Conservation (phyloP, 768 basidiomycete species). For the Holtermanniella nyarrowii region DNA sequence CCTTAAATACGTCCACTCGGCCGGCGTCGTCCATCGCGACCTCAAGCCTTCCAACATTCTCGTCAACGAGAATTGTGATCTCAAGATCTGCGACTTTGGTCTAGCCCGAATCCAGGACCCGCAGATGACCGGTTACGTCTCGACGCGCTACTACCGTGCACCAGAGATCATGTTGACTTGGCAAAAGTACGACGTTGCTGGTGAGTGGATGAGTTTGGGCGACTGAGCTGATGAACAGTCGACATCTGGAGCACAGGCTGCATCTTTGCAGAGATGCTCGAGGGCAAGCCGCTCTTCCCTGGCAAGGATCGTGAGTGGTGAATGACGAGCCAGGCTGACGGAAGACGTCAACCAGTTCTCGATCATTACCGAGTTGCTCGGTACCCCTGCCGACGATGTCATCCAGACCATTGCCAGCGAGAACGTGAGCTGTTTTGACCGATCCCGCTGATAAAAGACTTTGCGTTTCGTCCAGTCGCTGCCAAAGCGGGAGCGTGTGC, state of each 20-base stretch:
- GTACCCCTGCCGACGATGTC: conserved; percentile 99
- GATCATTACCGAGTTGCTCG: conserved; percentile 94
- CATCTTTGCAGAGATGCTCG: conserved; percentile 99
- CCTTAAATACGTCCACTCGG: conserved; percentile 97
- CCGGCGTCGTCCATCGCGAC: conserved; percentile 96
- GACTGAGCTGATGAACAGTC: conserved; percentile 44
- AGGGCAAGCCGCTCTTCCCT: conserved; percentile 96
- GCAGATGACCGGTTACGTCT: conserved; percentile 99
- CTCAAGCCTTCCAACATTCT: conserved; percentile 99
- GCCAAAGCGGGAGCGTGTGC: conserved; percentile 89
- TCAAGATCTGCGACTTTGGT: conserved; percentile 99
- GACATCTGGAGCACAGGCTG: conserved; percentile 99
- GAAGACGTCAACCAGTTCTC: conserved; percentile 98
- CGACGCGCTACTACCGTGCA: conserved; percentile 95
- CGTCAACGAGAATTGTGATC: conserved; percentile 98
- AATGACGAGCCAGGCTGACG: not conserved
- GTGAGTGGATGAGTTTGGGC: conserved; percentile 23
- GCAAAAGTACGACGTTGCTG: conserved; percentile 99
- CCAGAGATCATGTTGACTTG: conserved; percentile 99
- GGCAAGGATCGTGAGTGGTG: conserved; percentile 88
- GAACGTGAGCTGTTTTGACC: conserved; percentile 54
- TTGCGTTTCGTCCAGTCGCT: conserved; percentile 96
- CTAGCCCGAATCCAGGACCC: conserved; percentile 97
- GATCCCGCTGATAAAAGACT: conserved; percentile 51
- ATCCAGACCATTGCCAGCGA: conserved; percentile 97